phyloP scores from a whole-genome alignment of 805 yeast genomes.

The Torulaspora quercuum region DNA sequence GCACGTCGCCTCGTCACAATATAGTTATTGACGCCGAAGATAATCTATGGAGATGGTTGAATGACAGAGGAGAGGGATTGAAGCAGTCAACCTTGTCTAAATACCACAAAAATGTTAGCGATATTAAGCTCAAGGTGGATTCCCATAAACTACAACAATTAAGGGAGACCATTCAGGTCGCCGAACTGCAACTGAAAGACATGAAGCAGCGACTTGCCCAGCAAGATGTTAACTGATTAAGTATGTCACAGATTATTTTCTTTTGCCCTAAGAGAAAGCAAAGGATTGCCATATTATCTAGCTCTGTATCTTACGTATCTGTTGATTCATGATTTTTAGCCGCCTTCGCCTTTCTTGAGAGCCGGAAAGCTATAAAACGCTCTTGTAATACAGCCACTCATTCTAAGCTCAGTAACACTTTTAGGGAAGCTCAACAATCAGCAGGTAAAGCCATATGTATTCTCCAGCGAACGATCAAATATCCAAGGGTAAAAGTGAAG shows the following conservation, averaged over 20 bases:
- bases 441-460: slow-evolving; percentile 4
- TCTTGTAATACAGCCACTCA: too few species aligned
- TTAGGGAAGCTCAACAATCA: too few species aligned
- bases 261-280: too few species aligned
- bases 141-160: slow-evolving; percentile 26
- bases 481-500: slow-evolving; percentile 5
- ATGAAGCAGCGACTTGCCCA: slow-evolving; percentile 21
- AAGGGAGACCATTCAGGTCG: slow-evolving; percentile 28
- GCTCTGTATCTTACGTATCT: too few species aligned
- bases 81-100: slow-evolving; percentile 3
- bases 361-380: too few species aligned
- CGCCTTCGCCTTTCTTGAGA: too few species aligned
- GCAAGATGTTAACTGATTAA: slow-evolving; percentile 6
- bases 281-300: too few species aligned
- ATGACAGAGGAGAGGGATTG: slow-evolving; percentile 37
- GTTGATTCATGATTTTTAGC: too few species aligned
- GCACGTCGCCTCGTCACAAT: slow-evolving; percentile 17
- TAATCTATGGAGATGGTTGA: slow-evolving; percentile 72
- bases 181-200: slow-evolving; percentile 28
- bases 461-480: slow-evolving; percentile 3
- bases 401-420: too few species aligned
- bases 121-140: slow-evolving; percentile 7
- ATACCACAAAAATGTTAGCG: not conserved
- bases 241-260: too few species aligned
- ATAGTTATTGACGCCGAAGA: slow-evolving; percentile 49